These are phyloP conservation scores for Grosmannia penicillata DNA, from an alignment of 2,329 filamentous ascomycete species.

Conservation along the genomic window DNA sequence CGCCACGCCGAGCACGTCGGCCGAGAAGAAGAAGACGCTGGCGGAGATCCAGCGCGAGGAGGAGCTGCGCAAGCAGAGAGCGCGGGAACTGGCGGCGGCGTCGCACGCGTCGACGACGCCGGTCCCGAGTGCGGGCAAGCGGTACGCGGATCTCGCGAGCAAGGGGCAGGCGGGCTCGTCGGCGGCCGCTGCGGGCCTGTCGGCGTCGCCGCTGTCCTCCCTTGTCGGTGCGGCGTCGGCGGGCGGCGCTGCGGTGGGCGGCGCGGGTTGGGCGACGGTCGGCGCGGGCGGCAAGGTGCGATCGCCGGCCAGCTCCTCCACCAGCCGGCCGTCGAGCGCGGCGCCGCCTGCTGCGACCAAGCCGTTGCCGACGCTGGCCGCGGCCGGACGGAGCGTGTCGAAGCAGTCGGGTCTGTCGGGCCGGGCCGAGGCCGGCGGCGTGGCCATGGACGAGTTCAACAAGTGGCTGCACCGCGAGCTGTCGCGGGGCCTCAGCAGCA, in stretches of 20 bases:
- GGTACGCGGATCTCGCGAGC: slow-evolving; percentile 86
- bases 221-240: slow-evolving; percentile 16
- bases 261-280: slow-evolving; percentile 77
- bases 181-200: slow-evolving; percentile 25
- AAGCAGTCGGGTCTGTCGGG: slow-evolving; percentile 34
- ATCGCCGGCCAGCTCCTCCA: slow-evolving; percentile 45
- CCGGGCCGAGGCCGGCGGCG: slow-evolving; percentile 22
- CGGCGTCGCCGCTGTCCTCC: slow-evolving; percentile 24
- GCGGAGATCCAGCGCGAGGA: slow-evolving; percentile 96
- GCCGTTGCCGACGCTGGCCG: slow-evolving; percentile 22
- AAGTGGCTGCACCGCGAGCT: slow-evolving; percentile 83
- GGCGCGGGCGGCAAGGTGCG: slow-evolving; percentile 89
- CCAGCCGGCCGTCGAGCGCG: slow-evolving; percentile 30
- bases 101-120: slow-evolving; percentile 19
- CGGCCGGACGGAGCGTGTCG: slow-evolving; percentile 15
- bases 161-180: slow-evolving; percentile 39
- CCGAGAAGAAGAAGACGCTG: slow-evolving; percentile 64
- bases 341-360: slow-evolving; percentile 24
- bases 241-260: slow-evolving; percentile 22
- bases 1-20: slow-evolving; percentile 15
- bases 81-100: slow-evolving; percentile 27
- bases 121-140: slow-evolving; percentile 47
- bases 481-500: slow-evolving; percentile 49
- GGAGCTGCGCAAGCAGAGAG: slow-evolving; percentile 72
- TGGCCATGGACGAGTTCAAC: slow-evolving; percentile 77